These are phyloP conservation scores for Globisporangium spinosum DNA, from an alignment of 352 stramenopile species.

Conservation along the genomic window DNA sequence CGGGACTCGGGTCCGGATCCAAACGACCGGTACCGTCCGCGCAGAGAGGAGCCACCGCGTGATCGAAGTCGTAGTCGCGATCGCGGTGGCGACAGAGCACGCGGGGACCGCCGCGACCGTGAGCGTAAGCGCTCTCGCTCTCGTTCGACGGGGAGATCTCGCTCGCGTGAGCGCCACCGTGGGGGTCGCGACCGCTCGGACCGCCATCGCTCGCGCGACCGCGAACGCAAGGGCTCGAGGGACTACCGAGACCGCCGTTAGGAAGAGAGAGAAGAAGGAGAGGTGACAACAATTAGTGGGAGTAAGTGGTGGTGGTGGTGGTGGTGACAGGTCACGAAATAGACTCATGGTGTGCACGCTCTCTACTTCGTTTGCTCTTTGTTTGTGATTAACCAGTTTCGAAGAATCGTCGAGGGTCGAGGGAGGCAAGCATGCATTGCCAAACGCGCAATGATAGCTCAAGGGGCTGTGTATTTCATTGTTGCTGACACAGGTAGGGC, in stretches of 20 bases:
- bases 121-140: conserved; percentile 36
- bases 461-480: background rate
- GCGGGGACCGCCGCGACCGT: conserved; percentile 16
- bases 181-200: conserved; percentile 33
- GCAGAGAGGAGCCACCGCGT: conserved; percentile 19
- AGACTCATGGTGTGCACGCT: conserved; percentile 8
- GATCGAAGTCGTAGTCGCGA: conserved; percentile 36
- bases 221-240: conserved; percentile 46
- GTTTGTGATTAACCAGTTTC: background rate
- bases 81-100: conserved; percentile 21
- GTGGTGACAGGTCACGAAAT: conserved; percentile 7
- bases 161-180: conserved; percentile 26
- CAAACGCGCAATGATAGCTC: background rate
- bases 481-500: background rate
- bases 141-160: conserved; percentile 28
- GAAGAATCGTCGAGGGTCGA: background rate
- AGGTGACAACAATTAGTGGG: background rate
- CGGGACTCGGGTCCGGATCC: conserved; percentile 30
- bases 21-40: conserved; percentile 33
- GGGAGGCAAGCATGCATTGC: background rate
- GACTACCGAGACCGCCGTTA: conserved; percentile 47
- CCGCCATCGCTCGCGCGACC: conserved; percentile 25
- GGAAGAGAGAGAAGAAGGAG: background rate
- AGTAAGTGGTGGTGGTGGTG: background rate
- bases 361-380: background rate